Percentiles rank a stretch among this genome's conserved stretches.
Conservation (phyloP, 78 protist genomes). For the Tieghemostelium lacteum region DNA sequence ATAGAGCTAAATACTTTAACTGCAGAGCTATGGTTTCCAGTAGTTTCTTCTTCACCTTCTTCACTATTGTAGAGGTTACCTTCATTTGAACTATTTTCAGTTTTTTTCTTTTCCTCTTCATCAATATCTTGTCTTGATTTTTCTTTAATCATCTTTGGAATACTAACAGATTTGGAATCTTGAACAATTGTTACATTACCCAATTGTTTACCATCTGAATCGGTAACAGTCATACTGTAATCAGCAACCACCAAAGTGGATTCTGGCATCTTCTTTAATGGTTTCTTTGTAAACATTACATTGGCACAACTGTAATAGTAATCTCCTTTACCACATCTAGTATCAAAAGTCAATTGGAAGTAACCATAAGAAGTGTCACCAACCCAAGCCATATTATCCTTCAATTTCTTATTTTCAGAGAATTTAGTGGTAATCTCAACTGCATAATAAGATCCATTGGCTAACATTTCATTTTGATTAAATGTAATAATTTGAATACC, state of each 20-base stretch:
- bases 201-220: slow-evolving; percentile 10
- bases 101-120: neutral
- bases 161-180: neutral
- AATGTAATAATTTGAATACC: slow-evolving; percentile 69
- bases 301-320: slow-evolving; percentile 53
- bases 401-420: neutral
- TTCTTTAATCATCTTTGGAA: slow-evolving; percentile 17
- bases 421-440: slow-evolving; percentile 6
- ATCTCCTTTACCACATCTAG: slow-evolving; percentile 57
- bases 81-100: neutral
- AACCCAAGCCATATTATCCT: neutral
- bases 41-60: neutral
- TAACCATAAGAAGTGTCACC: slow-evolving; percentile 35
- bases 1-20: neutral
- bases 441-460: slow-evolving; percentile 30
- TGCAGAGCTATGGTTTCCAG: neutral
- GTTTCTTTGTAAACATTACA: slow-evolving; percentile 29
- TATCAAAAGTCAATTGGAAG: slow-evolving; percentile 53
- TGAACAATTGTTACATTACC: neutral
- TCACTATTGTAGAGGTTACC: slow-evolving; percentile 1
- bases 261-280: too few relatives aligned
- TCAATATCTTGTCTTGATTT: too few relatives aligned
- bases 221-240: slow-evolving; percentile 5
- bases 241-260: neutral
- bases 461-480: slow-evolving; percentile 61